Conservation (phyloP, 768 basidiomycete genomes). For the Tricholoma sp. region DNA sequence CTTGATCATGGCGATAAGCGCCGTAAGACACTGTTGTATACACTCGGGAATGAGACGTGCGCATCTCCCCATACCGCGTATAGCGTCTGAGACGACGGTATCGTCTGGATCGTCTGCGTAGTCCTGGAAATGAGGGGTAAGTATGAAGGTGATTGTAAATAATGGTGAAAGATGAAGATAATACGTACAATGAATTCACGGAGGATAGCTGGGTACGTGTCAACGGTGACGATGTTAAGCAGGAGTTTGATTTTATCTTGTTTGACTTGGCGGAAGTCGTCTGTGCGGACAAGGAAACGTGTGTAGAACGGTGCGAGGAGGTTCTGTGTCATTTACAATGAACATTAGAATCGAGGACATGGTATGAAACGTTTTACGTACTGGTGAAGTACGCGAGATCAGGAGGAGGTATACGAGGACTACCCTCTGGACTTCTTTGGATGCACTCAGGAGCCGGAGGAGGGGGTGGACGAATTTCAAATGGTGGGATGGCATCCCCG, state of each 20-base stretch:
- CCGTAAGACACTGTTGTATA: conserved; percentile 63
- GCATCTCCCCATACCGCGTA: conserved; percentile 74
- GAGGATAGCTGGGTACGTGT: conserved; percentile 68
- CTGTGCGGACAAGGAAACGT: conserved; percentile 63
- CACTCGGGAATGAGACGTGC: conserved; percentile 66
- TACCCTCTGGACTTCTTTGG: conserved; percentile 71
- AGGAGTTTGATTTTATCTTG: conserved; percentile 72
- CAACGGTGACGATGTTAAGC: conserved; percentile 53
- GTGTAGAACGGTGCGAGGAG: conserved; percentile 60
- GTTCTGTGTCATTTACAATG: conserved; percentile 31
- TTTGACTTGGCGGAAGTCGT: conserved; percentile 66
- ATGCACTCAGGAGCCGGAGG: conserved; percentile 61
- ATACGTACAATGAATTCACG: conserved; percentile 77
- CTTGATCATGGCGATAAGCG: conserved; percentile 76
- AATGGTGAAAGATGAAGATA: background rate
- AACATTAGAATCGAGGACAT: background rate
- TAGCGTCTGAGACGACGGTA: conserved; percentile 61
- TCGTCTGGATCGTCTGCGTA: conserved; percentile 80
- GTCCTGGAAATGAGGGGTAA: conserved; percentile 42
- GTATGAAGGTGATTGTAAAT: background rate
- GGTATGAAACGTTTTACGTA: conserved; percentile 29
- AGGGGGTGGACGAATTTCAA: conserved; percentile 64
- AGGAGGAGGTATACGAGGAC: conserved; percentile 66
- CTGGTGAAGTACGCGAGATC: conserved; percentile 62
- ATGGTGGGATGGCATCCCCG: conserved; percentile 52